These are phyloP conservation scores for Chalciporus piperatoides DNA, from an alignment of 1,284 basidiomycete species.

Conservation along the genomic window DNA sequence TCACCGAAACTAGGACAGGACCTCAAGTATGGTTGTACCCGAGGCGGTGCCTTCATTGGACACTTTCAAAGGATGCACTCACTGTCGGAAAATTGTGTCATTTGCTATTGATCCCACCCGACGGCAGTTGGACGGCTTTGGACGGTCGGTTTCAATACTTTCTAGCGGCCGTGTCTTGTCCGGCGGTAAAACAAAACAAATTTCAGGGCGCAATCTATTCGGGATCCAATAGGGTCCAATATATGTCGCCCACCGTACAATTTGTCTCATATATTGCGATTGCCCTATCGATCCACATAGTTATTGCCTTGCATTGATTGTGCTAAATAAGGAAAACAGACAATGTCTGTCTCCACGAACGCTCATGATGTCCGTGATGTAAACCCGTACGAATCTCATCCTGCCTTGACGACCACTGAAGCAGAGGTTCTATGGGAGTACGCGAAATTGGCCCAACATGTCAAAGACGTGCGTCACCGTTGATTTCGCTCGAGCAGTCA, in stretches of 20 bases:
- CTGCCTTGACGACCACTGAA: conserved; percentile 58
- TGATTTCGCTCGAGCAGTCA: background rate
- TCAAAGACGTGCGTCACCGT: conserved; percentile 55
- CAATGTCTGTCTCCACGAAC: conserved; percentile 23
- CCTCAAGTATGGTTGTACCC: too few species aligned
- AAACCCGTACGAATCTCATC: conserved; percentile 69
- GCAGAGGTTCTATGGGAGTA: conserved; percentile 79
- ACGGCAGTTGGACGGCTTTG: too few species aligned
- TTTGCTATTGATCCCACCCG: too few species aligned
- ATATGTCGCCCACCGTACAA: background rate
- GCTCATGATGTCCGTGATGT: conserved; percentile 45
- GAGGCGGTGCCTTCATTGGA: too few species aligned
- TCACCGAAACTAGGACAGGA: too few species aligned
- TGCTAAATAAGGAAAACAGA: background rate
- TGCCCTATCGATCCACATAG: background rate
- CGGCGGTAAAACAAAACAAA: background rate
- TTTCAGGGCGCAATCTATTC: background rate
- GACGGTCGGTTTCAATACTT: too few species aligned
- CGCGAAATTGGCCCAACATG: conserved; percentile 65
- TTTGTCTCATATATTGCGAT: background rate
- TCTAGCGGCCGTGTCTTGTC: background rate
- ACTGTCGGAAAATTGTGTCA: too few species aligned
- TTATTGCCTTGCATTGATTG: too few species aligned
- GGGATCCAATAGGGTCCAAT: background rate
- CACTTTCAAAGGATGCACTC: too few species aligned